Base-by-base conservation (phyloP, 2,329 filamentous ascomycete genomes). In the Penicillium expansum region DNA sequence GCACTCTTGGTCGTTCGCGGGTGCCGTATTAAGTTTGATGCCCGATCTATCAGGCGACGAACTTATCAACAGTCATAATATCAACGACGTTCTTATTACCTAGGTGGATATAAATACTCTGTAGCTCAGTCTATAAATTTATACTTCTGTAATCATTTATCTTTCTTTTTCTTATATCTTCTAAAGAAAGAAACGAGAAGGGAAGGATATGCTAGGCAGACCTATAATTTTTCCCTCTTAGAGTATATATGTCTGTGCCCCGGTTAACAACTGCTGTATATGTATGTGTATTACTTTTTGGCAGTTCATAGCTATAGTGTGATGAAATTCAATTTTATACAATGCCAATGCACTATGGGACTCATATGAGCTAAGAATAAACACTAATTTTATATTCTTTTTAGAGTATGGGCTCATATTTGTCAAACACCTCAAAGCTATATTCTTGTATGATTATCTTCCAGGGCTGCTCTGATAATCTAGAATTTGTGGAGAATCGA, bases 271-370 rank as follows among this genome's bases (percentile, higher is more conserved):
- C 5, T n/a, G n/a, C 20, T 5, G 22, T 27, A 4, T 7, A 24
- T 5, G 13, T 10, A n/a, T 11, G 16, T n/a, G 3, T 20, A n/a
- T n/a, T 5, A 1, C 3, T 43, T 9, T 13, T n/a, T 43, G 1
- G 16, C 1, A 43, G 1, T 43, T 11, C 5, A n/a, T 11, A 29
- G 41, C 3, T 3, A n/a, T 11, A 11, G 9, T n/a, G 16, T 29
- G 9, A 29, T 13, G 10, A 6, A 42, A 11, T 42, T 41, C n/a
- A 9, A 41, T 14, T 16, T 7, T 2, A 4, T 16, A 16, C 4
- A 24, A n/a, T 24, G 0, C 9, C 1, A 11, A 3, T 18, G 3
- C 14, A 18, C 9, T 4, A 18, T 4, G 1, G 27, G 16, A 5
- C 14, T 8, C 6, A 10, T n/a, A 4, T 2, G 7, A n/a, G 5